A percentile compares a stretch with the other conserved stretches of the same genome.
phyloP scores from a whole-genome alignment of 352 stramenopile species.

The Globisporangium sylvaticum region DNA sequence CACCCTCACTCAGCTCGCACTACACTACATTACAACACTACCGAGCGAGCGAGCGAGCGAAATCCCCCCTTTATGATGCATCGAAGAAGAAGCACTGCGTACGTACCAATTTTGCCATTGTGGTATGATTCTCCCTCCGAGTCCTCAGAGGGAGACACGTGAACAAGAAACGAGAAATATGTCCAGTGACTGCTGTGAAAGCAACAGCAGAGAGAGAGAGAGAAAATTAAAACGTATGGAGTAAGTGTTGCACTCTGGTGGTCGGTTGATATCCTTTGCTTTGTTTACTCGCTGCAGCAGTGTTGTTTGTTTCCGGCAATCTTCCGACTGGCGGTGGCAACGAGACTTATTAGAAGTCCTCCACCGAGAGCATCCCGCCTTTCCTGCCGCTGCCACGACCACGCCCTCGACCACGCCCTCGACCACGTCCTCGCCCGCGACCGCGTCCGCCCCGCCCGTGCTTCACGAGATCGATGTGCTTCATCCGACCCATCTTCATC shows the following conservation, averaged over 20 bases:
- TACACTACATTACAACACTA: not conserved
- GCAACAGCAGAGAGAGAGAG: not conserved
- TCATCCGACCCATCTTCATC: constrained; percentile 32
- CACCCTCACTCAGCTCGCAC: not conserved
- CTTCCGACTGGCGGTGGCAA: not conserved
- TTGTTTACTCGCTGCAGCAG: not conserved
- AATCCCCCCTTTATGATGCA: not conserved
- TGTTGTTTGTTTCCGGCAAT: not conserved
- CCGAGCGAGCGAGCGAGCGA: not conserved
- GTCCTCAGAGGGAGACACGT: not conserved
- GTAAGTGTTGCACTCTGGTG: not conserved
- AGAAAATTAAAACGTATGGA: not conserved
- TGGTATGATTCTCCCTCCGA: not conserved
- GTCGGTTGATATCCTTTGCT: not conserved
- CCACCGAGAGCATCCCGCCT: constrained; percentile 21
- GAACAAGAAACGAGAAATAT: constrained; percentile 2
- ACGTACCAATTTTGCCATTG: constrained; percentile 4
- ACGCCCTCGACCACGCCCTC: not conserved
- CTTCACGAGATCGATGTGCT: constrained; percentile 33
- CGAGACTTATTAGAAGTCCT: constrained; percentile 22
- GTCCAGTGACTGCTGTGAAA: constrained; percentile 1
- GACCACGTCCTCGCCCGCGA: constrained; percentile 8
- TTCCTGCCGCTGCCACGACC: constrained; percentile 7
- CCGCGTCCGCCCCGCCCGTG: constrained; percentile 16
- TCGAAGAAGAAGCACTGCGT: not conserved